phyloP scores from a whole-genome alignment of 176 grass and related monocot species.

The Zizania latifolia region DNA sequence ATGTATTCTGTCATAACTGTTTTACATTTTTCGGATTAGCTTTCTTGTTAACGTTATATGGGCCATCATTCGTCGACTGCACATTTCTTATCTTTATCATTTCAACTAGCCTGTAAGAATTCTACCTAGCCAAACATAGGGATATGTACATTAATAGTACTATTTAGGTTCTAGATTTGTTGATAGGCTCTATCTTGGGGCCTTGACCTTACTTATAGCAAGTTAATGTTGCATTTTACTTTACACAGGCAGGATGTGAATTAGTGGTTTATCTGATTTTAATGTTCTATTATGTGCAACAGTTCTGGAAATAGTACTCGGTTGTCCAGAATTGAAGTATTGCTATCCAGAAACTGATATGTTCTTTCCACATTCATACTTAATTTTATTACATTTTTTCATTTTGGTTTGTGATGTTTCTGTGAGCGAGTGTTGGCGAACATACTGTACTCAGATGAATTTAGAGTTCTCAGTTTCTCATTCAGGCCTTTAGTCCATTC shows the following conservation, averaged over 20 bases:
- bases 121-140: background rate
- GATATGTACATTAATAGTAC: background rate
- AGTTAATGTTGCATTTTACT: constrained; percentile 1
- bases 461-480: background rate
- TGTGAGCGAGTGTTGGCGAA: background rate
- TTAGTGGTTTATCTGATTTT: background rate
- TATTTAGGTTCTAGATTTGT: background rate
- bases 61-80: background rate
- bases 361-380: background rate
- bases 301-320: background rate
- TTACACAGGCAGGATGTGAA: background rate
- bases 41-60: background rate
- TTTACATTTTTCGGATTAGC: background rate
- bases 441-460: background rate
- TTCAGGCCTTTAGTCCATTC: too few species aligned
- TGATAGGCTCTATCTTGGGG: background rate
- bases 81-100: background rate
- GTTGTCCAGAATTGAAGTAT: background rate
- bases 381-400: background rate
- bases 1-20: constrained; percentile 30
- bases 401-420: constrained; percentile 1
- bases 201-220: background rate
- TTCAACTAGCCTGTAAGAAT: background rate
- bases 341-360: background rate
- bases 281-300: background rate